These are phyloP conservation scores for Citrus inodora DNA, from an alignment of 345 rosid genomes.

Conservation along the genomic window DNA sequence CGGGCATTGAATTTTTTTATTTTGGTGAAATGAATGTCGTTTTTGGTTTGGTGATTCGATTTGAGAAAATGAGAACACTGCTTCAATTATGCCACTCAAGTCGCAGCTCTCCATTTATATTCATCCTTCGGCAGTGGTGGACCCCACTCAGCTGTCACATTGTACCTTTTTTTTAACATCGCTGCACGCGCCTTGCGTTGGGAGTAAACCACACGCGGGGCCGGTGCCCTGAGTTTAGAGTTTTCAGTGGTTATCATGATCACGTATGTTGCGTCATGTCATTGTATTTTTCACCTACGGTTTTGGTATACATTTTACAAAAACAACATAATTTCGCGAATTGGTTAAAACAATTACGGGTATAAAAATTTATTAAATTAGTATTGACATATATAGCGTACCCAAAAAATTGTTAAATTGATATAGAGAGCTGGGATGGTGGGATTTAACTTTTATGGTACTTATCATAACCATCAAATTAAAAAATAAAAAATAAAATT, in stretches of 20 bases:
- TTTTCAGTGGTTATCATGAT: background rate
- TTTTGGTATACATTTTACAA: too few species aligned
- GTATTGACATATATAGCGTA: background rate
- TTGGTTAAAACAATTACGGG: too few species aligned
- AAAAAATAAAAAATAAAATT: too few species aligned
- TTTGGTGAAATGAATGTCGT: background rate
- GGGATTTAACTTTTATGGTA: background rate
- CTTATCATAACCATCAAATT: background rate
- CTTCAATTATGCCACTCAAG: background rate
- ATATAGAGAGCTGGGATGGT: too few species aligned
- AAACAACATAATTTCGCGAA: background rate
- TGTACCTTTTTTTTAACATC: background rate
- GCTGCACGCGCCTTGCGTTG: background rate
- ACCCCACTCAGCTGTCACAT: background rate
- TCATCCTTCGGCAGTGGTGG: background rate
- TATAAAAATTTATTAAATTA: too few species aligned
- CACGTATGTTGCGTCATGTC: background rate
- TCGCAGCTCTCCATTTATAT: background rate
- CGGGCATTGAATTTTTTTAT: background rate
- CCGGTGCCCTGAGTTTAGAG: background rate
- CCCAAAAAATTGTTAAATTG: background rate
- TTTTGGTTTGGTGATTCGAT: background rate
- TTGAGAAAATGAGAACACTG: background rate
- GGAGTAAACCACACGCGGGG: background rate
- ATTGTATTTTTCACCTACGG: background rate